Conservation (phyloP, 2,329 filamentous ascomycete species). For the Diaporthe citriasiana region DNA sequence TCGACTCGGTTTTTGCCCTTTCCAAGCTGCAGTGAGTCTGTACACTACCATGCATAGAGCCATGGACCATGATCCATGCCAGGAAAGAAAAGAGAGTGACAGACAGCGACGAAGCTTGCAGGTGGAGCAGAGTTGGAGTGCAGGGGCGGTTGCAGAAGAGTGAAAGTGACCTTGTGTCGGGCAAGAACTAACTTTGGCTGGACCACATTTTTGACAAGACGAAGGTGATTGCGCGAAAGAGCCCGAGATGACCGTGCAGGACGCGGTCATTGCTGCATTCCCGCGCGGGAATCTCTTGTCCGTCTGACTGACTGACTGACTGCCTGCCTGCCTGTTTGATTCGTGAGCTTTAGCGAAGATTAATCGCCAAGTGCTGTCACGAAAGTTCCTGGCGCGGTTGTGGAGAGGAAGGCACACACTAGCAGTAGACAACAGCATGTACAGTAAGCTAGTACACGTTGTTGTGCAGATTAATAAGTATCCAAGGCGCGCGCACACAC, state of each 20-base stretch:
- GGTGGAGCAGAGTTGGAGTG: slow-evolving; percentile 13
- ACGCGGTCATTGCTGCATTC: slow-evolving; percentile 13
- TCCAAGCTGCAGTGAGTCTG: slow-evolving; percentile 24
- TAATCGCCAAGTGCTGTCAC: not conserved
- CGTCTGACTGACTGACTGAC: not conserved
- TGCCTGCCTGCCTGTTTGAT: not conserved
- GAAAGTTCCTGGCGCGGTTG: not conserved
- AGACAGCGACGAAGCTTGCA: slow-evolving; percentile 19
- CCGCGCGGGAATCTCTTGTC: slow-evolving; percentile 12
- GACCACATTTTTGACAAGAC: slow-evolving; percentile 4
- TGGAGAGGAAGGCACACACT: not conserved
- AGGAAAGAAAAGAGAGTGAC: not conserved
- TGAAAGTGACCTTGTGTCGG: not conserved
- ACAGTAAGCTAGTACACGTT: not conserved
- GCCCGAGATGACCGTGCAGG: slow-evolving; percentile 19
- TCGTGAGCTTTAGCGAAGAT: not conserved
- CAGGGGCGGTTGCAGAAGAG: slow-evolving; percentile 21
- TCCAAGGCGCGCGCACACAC: not conserved
- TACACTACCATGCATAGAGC: not conserved
- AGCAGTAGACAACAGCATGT: not conserved
- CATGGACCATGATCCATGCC: slow-evolving; percentile 24
- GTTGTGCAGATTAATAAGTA: not conserved
- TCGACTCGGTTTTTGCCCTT: slow-evolving; percentile 2
- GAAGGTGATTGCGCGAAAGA: not conserved
- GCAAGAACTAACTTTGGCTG: not conserved